phyloP scores from a whole-genome alignment of 306 rosid species.

The Pachyrhizus erosus region DNA sequence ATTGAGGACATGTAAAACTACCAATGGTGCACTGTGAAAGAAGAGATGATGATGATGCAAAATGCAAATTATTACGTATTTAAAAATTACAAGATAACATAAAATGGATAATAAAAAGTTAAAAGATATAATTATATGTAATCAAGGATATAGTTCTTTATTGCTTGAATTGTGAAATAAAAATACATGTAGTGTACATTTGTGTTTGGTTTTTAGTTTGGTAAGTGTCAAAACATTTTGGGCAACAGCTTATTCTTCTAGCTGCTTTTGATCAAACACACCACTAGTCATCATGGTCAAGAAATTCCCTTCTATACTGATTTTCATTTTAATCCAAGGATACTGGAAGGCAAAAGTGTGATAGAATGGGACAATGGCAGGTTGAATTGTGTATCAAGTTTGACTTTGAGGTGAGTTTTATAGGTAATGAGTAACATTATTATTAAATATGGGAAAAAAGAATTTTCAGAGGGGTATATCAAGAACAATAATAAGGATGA shows the following conservation, averaged over 20 bases:
- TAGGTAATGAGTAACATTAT: not conserved
- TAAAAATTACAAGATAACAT: not conserved
- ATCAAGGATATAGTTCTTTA: not conserved
- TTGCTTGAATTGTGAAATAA: conserved; percentile 19
- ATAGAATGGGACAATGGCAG: conserved; percentile 1
- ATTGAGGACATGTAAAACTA: conserved; percentile 3
- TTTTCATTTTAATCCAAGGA: conserved; percentile 7
- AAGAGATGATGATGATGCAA: conserved; percentile 4
- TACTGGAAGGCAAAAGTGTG: conserved; percentile 24
- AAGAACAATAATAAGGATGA: conserved; percentile 20
- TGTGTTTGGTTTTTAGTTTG: not conserved
- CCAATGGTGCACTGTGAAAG: not conserved
- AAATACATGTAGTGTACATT: not conserved
- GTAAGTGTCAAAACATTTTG: not conserved
- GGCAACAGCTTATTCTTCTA: not conserved
- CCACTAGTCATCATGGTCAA: not conserved
- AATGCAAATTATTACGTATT: not conserved
- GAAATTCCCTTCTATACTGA: conserved; percentile 4
- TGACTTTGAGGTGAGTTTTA: not conserved
- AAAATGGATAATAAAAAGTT: not conserved
- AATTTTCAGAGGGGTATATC: not conserved
- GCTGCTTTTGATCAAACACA: not conserved
- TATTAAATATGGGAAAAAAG: not conserved
- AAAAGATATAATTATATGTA: not conserved
- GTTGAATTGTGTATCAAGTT: not conserved